Conservation (phyloP, 2,329 filamentous ascomycete genomes). For the Cladosporium cucumerinum region DNA sequence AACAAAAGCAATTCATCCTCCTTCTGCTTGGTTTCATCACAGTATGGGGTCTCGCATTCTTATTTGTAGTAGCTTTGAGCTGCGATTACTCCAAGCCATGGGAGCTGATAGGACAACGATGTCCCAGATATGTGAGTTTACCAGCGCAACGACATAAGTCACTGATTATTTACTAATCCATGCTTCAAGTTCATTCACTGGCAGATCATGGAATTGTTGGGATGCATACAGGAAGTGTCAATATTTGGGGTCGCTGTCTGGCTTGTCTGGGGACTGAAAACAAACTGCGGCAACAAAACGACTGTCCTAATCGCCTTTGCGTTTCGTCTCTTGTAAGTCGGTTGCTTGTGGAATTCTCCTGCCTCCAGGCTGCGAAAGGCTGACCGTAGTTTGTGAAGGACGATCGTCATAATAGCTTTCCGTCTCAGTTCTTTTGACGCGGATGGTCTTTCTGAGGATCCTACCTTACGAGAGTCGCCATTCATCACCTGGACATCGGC, state of each 20-base stretch:
- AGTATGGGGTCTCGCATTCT: not conserved
- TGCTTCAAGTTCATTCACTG: not conserved
- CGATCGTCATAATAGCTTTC: not conserved
- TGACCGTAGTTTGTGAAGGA: not conserved
- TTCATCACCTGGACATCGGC: constrained; percentile 21
- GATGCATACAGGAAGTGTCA: constrained; percentile 1
- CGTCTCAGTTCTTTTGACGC: not conserved
- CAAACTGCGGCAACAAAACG: constrained; percentile 3
- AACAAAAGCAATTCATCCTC: constrained; percentile 8
- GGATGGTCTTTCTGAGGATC: constrained; percentile 3
- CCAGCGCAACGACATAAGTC: too few relatives aligned
- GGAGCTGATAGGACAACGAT: not conserved
- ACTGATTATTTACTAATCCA: not conserved
- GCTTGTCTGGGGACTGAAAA: constrained; percentile 17
- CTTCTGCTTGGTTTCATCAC: not conserved
- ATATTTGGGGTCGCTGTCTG: constrained; percentile 4
- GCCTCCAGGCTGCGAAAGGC: not conserved
- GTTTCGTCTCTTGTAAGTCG: constrained; percentile 12
- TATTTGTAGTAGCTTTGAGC: not conserved
- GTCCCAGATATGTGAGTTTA: not conserved
- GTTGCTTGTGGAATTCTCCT: not conserved
- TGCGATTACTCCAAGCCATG: not conserved
- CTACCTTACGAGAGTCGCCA: constrained; percentile 13
- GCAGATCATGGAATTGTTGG: not conserved
- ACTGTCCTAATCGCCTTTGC: constrained; percentile 17